phyloP scores from a whole-genome alignment of 352 stramenopile genomes.

The Pythium utonaiense region DNA sequence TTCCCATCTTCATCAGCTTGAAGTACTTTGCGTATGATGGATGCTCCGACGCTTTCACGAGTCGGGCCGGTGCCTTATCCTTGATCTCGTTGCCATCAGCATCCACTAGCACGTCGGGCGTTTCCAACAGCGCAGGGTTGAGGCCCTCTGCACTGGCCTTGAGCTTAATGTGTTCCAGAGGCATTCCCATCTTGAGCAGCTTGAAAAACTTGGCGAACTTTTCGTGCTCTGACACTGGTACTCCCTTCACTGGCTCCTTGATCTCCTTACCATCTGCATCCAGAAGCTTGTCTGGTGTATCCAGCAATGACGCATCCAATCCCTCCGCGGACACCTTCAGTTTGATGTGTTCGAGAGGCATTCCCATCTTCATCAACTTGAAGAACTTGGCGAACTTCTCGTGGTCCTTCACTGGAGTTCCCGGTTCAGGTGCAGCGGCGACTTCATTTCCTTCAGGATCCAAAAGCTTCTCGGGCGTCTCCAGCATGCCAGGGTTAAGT shows the following conservation, averaged over 20 bases:
- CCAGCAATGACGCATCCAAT: conserved; percentile 46
- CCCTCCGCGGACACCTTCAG: conserved; percentile 71
- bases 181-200: conserved; percentile 87
- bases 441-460: conserved; percentile 45
- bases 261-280: conserved; percentile 55
- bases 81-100: conserved; percentile 26
- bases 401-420: conserved; percentile 77
- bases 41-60: conserved; percentile 71
- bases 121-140: conserved; percentile 54
- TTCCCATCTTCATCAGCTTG: conserved; percentile 94
- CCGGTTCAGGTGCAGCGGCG: conserved; percentile 12
- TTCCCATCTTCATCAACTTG: conserved; percentile 89
- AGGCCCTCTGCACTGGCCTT: conserved; percentile 74
- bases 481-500: conserved; percentile 44
- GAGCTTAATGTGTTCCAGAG: conserved; percentile 85
- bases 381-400: conserved; percentile 93
- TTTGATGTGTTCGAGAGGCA: conserved; percentile 86
- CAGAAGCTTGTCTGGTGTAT: conserved; percentile 56
- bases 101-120: conserved; percentile 38
- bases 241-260: conserved; percentile 23
- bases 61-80: conserved; percentile 17
- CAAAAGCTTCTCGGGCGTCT: conserved; percentile 49
- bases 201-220: conserved; percentile 93
- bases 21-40: conserved; percentile 93
- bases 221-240: conserved; percentile 53